Evolutionary conservation across 345 rosid genomes (phyloP), one percentile per base, ranked within the genome.

Genomic region (Citrus australasica): DNA sequence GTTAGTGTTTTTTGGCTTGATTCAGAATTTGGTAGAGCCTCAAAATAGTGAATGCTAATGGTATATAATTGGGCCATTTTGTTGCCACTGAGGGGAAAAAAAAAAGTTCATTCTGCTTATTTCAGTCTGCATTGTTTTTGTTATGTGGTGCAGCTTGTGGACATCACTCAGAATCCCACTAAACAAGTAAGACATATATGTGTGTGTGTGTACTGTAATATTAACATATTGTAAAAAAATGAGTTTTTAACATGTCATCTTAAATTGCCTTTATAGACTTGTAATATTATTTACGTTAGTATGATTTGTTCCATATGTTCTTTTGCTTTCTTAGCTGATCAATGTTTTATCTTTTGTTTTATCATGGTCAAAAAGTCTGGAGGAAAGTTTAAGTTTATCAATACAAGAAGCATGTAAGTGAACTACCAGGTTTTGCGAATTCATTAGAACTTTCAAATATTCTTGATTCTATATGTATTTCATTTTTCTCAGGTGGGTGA

Each of bases 391-490:
- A 84, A 86, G 76, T 83, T 86, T 79, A 65, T 83, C 53, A 85
- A 89, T 75, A 88, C 91, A 38, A 81, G 84, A 79, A 89, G 60
- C 83, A 56, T 82, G 94, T 91, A 65, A 88, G 94, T 86, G 60
- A 71, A 65, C 67, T 76, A 17, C 65, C 58, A 53, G 55, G 30
- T 67, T 71, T 62, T 48, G 35, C 27, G 10, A 60, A 37, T 61
- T 58, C 72, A 7, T 17, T 14, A 10, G 65, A 40, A 17, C 69
- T 35, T 64, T 61, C 68, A 58, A 73, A 7, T 37, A 9, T 80
- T 61, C 66, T 67, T 67, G 30, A 76, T 27, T 69, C 32, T 70
- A 61, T 4, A 28, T 78, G 59, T 79, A 7, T 65, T 30, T n/a
- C 30, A 40, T 24, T 79, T 62, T 83, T 33, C 38, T 35, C 79